These are phyloP conservation scores for Colletotrichum horii DNA, from an alignment of 2,329 filamentous ascomycete genomes.

Conservation along the genomic window DNA sequence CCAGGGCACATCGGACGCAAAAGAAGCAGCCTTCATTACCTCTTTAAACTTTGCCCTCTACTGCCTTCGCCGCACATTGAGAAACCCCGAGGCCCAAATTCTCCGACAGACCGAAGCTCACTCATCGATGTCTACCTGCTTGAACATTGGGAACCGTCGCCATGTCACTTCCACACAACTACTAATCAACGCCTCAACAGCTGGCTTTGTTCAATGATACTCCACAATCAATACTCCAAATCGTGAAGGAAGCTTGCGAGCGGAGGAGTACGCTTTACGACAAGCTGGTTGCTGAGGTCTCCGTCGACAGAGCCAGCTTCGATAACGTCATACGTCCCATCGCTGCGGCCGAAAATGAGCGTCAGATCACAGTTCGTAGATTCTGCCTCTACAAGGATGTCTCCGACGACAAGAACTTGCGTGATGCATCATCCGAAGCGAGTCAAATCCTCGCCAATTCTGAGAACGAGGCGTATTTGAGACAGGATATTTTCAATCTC, in stretches of 20 bases:
- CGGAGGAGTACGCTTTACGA: conserved; percentile 69
- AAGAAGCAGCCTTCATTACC: no score
- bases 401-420: conserved; percentile 68
- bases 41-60: no score
- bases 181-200: no score
- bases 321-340: conserved; percentile 67
- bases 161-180: no score
- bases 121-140: no score
- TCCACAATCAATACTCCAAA: no score
- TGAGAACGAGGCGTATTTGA: conserved; percentile 78
- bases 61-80: no score
- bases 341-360: conserved; percentile 72
- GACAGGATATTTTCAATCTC: conserved; percentile 78
- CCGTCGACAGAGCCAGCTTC: conserved; percentile 56
- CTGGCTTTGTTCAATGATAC: no score
- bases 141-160: no score
- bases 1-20: no score
- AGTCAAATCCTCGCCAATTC: conserved; percentile 80
- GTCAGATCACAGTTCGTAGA: conserved; percentile 66
- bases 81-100: no score
- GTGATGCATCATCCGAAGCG: conserved; percentile 78
- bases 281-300: conserved; percentile 67
- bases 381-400: conserved; percentile 83
- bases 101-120: no score
- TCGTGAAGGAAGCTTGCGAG: conserved; percentile 63